Evolutionary conservation across 164 flowering plant genomes (phyloP).

Genomic region (Vitis labrusca): DNA sequence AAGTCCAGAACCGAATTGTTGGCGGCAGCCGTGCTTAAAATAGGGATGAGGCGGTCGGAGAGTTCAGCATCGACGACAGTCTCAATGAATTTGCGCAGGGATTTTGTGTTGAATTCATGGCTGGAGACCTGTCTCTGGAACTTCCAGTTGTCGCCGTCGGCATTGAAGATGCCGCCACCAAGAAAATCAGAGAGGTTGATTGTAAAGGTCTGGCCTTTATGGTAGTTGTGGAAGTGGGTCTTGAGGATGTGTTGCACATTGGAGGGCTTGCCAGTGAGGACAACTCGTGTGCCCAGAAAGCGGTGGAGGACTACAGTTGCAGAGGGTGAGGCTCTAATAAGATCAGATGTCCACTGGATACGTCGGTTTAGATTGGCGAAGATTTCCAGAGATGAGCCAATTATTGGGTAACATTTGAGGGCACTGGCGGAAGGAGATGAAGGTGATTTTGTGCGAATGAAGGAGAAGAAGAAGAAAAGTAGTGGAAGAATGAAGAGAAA

Average conservation of each 20-base stretch:
- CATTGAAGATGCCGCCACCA: slow-evolving; percentile 49
- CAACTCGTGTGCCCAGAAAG: slow-evolving; percentile 10
- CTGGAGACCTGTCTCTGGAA: slow-evolving; percentile 49
- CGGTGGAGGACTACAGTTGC: slow-evolving; percentile 37
- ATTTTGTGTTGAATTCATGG: slow-evolving; percentile 53
- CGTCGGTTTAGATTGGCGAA: slow-evolving; percentile 13
- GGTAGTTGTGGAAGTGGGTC: slow-evolving; percentile 37
- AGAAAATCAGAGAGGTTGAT: slow-evolving; percentile 29
- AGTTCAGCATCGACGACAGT: slow-evolving; percentile 42
- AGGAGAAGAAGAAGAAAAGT: neutral
- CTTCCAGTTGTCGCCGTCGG: slow-evolving; percentile 52
- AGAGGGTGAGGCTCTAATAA: slow-evolving; percentile 32
- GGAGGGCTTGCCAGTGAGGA: slow-evolving; percentile 50
- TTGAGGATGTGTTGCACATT: slow-evolving; percentile 59
- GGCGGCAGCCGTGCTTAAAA: slow-evolving; percentile 27
- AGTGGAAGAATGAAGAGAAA: neutral
- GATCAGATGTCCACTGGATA: slow-evolving; percentile 31
- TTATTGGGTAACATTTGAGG: slow-evolving; percentile 34
- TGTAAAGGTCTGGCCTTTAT: slow-evolving; percentile 28
- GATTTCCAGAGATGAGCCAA: slow-evolving; percentile 30
- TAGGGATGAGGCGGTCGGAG: slow-evolving; percentile 38
- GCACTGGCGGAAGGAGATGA: slow-evolving; percentile 11
- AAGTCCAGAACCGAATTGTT: slow-evolving; percentile 34
- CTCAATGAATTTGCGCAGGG: slow-evolving; percentile 40
- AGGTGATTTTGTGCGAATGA: neutral